A percentile compares a stretch with the other conserved stretches of the same genome.
Conservation (phyloP, 331 rosid species). For the Erythrophleum ivorense region DNA sequence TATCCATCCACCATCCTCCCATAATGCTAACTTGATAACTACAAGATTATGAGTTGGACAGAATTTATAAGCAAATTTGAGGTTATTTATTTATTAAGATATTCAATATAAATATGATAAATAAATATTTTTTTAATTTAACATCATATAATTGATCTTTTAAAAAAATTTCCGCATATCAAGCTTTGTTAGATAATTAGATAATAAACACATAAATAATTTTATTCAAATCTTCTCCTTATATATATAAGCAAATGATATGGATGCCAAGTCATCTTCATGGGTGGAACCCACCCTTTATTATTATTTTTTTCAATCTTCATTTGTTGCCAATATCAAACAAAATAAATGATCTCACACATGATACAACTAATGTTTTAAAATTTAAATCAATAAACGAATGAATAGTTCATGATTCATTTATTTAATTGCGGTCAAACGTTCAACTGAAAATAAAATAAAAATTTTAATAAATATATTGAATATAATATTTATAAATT, state of each 20-base stretch:
- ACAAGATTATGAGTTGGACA: constrained; percentile 11
- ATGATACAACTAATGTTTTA: not conserved
- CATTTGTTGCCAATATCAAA: not conserved
- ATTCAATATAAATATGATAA: not conserved
- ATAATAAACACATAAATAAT: not conserved
- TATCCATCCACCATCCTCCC: not conserved
- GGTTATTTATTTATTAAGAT: not conserved
- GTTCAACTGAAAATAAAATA: not conserved
- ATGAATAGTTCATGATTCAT: not conserved
- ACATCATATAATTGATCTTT: not conserved
- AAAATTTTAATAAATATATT: not conserved
- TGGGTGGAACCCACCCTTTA: constrained; percentile 11
- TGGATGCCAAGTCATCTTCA: constrained; percentile 8
- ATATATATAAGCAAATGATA: not conserved
- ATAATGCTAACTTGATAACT: constrained; percentile 26
- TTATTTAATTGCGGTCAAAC: not conserved
- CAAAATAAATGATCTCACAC: not conserved
- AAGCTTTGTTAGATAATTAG: not conserved
- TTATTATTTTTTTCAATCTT: not conserved
- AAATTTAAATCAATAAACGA: not conserved
- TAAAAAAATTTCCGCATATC: not conserved
- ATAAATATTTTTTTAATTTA: not conserved
- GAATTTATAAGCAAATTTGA: not conserved
- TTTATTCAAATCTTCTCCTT: not conserved
- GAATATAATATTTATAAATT: not conserved